Conservation (phyloP, 139 green algal genomes). For the Chlorella ohadii region DNA sequence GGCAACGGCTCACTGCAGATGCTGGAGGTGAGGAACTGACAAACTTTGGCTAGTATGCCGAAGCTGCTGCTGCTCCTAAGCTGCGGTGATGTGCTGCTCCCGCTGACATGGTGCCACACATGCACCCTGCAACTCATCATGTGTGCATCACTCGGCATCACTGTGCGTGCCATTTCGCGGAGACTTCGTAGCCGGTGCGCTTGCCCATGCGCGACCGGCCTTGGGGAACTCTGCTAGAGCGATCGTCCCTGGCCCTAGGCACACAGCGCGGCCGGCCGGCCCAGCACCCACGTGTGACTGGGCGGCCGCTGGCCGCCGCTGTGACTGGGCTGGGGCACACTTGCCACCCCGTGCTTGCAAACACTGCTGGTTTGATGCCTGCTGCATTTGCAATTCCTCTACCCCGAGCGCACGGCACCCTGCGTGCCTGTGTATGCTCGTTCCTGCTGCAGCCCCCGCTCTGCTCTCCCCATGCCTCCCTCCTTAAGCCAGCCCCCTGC, state of each 20-base stretch:
- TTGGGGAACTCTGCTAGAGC: constrained; percentile 14
- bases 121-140: too few species aligned
- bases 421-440: too few species aligned
- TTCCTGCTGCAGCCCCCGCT: too few species aligned
- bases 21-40: constrained; percentile 20
- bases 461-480: not conserved
- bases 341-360: not conserved
- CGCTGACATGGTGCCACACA: too few species aligned
- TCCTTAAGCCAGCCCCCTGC: not conserved
- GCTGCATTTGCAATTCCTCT: too few species aligned
- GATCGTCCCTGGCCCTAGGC: not conserved
- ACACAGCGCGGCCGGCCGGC: not conserved
- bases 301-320: not conserved
- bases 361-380: not conserved
- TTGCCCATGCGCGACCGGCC: constrained; percentile 1
- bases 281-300: not conserved
- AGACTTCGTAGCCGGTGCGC: constrained; percentile 25
- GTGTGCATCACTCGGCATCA: too few species aligned
- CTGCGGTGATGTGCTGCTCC: too few species aligned
- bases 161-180: too few species aligned
- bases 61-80: too few species aligned
- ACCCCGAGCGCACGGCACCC: too few species aligned
- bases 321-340: constrained; percentile 19
- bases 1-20: constrained; percentile 40
- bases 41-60: too few species aligned